A percentile compares a stretch with the other conserved stretches of the same genome.
Evolutionary conservation across 495 filamentous ascomycete genomes (phyloP).

Genomic region (Penicillium salamii): DNA sequence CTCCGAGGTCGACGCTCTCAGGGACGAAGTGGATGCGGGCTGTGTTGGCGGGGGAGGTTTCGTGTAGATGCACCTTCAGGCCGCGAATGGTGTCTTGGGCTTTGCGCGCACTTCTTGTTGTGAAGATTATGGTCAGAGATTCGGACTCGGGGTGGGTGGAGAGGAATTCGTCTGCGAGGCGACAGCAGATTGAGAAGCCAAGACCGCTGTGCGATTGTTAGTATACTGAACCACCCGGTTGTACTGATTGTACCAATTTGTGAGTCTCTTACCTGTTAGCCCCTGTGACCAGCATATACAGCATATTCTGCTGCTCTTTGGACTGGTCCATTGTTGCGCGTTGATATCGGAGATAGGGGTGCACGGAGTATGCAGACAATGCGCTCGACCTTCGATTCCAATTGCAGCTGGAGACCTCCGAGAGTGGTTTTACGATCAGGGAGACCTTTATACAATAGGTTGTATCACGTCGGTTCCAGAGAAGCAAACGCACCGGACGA

Average conservation of each 20-base stretch:
- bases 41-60: constrained; percentile 15
- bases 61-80: constrained; percentile 38
- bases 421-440: not conserved
- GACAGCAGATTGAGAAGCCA: constrained; percentile 80
- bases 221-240: not conserved
- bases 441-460: not conserved
- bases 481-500: not conserved
- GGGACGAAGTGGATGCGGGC: constrained; percentile 44
- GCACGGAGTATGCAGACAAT: constrained; percentile 10
- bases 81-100: constrained; percentile 39
- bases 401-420: too few species aligned
- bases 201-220: constrained; percentile 63
- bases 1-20: constrained; percentile 55
- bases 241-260: not conserved
- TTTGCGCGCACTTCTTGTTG: constrained; percentile 48
- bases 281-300: constrained; percentile 47
- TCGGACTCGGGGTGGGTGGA: constrained; percentile 56
- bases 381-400: not conserved
- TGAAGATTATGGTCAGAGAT: constrained; percentile 54
- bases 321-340: constrained; percentile 15
- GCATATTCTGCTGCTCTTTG: constrained; percentile 14
- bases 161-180: constrained; percentile 90
- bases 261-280: constrained; percentile 44
- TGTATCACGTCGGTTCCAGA: not conserved
- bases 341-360: constrained; percentile 7